Base-by-base conservation (phyloP, 2,329 filamentous ascomycete species). In the Neonectria coccinea region DNA sequence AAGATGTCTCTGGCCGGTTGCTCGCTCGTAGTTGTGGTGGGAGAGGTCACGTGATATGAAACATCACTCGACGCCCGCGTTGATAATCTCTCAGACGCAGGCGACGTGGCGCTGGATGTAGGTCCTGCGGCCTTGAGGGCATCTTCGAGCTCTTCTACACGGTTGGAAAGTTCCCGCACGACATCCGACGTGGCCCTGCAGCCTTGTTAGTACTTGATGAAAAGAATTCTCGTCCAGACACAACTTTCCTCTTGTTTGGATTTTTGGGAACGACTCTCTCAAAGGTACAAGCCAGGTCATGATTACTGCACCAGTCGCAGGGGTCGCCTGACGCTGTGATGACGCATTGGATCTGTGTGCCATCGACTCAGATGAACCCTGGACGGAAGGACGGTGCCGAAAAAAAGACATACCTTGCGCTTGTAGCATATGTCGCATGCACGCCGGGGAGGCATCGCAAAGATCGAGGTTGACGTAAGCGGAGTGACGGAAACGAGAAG, bases 241-340 rank as follows among this genome's bases (percentile, higher is more conserved):
- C 16, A 25, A 25, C 12, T 48, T 56, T 72, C 70, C 67, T 68
- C 20, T 72, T 71, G 16, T 66, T 67, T 33, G 60, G 56, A 14
- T 65, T 68, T 39, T 67, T 70, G 6, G 64, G 66, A 42, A 62
- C 52, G 39, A 69, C 64, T 56, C 70, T 62, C n/a, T 71, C 65
- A 54, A 73, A 72, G 6, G 70, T 73, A 36, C 70, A 72, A 7
- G 65, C 47, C 18, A 71, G 48, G 44, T 57, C 59, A 20, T 72
- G 70, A 22, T 67, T 69, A 33, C 59, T 62, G 14, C 70, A 72
- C 70, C 70, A 72, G 54, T 72, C 67, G 44, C 70, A 72, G 10
- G 70, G 60, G 44, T 59, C 64, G 18, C 60, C 56, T 2, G 59
- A 62, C 2, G 57, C 67, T 14, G 68, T 61, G 42, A 70, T 67